Evolutionary conservation across 2,329 filamentous ascomycete genomes (phyloP).

Genomic region (Arthrobotrys musiformis): DNA sequence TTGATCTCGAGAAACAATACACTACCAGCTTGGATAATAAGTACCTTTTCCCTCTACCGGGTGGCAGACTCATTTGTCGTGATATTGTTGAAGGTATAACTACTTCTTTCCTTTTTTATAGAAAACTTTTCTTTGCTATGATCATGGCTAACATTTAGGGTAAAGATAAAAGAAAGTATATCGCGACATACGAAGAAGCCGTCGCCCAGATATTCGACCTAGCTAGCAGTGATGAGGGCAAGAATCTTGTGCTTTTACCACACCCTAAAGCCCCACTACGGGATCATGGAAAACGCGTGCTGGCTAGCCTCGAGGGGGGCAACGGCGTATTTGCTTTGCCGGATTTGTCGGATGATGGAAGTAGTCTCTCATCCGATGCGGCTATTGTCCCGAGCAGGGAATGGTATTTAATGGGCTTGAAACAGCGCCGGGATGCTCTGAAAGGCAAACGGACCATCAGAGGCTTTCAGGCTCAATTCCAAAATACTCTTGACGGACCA

Average conservation of each 20-base stretch:
- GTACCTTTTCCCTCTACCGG: constrained; percentile 87
- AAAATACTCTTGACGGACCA: constrained; percentile 19
- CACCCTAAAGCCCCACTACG: constrained; percentile 73
- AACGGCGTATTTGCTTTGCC: constrained; percentile 45
- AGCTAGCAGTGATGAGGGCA: constrained; percentile 76
- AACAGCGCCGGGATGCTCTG: constrained; percentile 29
- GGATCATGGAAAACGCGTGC: constrained; percentile 67
- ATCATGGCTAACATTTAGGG: constrained; percentile 63
- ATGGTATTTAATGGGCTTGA: constrained; percentile 45
- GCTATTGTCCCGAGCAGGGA: constrained; percentile 12
- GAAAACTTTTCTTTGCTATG: constrained; percentile 59
- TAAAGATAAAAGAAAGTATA: constrained; percentile 65
- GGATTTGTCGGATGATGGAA: not conserved
- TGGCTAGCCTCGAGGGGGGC: constrained; percentile 65
- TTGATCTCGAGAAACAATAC: constrained; percentile 86
- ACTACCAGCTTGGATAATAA: constrained; percentile 81
- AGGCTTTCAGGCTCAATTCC: constrained; percentile 9
- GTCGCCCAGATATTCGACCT: constrained; percentile 91
- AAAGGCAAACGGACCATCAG: constrained; percentile 27
- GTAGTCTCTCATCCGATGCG: not conserved
- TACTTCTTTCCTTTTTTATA: constrained; percentile 64
- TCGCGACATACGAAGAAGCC: constrained; percentile 76
- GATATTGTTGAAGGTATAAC: constrained; percentile 69
- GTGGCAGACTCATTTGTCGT: constrained; percentile 68
- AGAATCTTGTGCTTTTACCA: constrained; percentile 81